Base-by-base conservation (phyloP, 768 basidiomycete species). In the Daedalea quercina region DNA sequence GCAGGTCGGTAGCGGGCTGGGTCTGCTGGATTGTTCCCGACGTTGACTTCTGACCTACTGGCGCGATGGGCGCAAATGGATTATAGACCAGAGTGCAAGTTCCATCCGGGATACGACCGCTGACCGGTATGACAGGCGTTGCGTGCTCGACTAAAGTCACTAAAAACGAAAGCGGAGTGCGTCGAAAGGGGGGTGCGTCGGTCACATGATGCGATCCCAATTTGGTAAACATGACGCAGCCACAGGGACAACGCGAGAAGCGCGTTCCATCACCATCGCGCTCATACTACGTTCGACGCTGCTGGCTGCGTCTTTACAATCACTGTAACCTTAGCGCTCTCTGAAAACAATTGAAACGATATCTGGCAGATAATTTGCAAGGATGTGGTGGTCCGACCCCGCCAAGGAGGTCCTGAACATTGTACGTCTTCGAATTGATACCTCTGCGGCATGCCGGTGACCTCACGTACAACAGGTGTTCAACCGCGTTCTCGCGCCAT, bases 401-500 rank as follows among this genome's bases (percentile, higher is more conserved):
- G 88, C 86, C 51, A 90, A 90, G 67, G 89, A 92, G 68, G 78
- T 90, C 37, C 69, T 91, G 59, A 85, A 88, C 68, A 79, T 89
- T 53, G 90, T 91, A 53, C 57, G 83, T 24, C 33, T 12, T 28
- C 47, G n/a, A 25, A 41, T 40, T 51, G 44, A 48, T 40, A 28
- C 25, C 25, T 26, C 45, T 35, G 40, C 44, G 17, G 19, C 42
- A 28, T 34, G n/a, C 2, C 20, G 22, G 46, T 37, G 48, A n/a
- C 48, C 33, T 17, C 28, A n/a, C 19, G 15, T 23, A 9, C 37
- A 45, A 15, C 54, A 82, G 89, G 67, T 93, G 60, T 89, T 96
- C 73, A 94, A 94, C 67, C 82, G 88, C 58, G 88, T 94, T 57
- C 82, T 96, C 47, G 90, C 90, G 24, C 94, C 92, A 0, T 97